These are phyloP conservation scores for Endoconidiophora polonica DNA, from an alignment of 2,329 filamentous ascomycete genomes.

Conservation along the genomic window DNA sequence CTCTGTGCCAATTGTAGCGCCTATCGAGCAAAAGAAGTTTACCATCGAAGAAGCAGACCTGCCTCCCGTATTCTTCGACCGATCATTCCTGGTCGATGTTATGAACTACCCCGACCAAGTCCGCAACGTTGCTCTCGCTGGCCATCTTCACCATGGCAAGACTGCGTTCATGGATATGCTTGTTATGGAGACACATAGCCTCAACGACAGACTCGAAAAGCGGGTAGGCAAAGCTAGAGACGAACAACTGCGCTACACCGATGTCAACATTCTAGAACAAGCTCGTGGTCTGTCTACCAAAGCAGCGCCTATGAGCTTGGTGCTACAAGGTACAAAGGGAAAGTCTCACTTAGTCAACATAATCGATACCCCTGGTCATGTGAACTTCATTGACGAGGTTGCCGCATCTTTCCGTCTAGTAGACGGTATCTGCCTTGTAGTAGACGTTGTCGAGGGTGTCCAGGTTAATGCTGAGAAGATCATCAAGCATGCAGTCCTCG, in stretches of 20 bases:
- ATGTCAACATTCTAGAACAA: conserved; percentile 75
- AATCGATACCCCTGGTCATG: conserved; percentile 89
- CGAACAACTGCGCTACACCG: conserved; percentile 87
- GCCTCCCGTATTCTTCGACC: conserved; percentile 72
- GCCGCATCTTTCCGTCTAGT: conserved; percentile 73
- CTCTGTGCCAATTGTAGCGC: conserved; percentile 81
- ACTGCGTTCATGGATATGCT: conserved; percentile 98
- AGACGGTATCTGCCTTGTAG: conserved; percentile 82
- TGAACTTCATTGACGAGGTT: conserved; percentile 97
- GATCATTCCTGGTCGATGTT: conserved; percentile 84
- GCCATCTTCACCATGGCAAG: conserved; percentile 93
- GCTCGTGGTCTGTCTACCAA: conserved; percentile 87
- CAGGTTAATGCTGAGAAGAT: conserved; percentile 94
- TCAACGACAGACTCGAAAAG: conserved; percentile 61
- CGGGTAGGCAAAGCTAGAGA: conserved; percentile 67
- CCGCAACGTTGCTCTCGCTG: conserved; percentile 79
- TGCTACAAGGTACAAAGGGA: conserved; percentile 71
- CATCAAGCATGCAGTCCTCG: conserved; percentile 85
- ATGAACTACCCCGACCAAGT: conserved; percentile 94
- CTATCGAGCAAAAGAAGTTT: conserved; percentile 90
- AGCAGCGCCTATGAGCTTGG: conserved; percentile 81
- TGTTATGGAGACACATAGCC: conserved; percentile 85
- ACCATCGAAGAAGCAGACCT: conserved; percentile 82
- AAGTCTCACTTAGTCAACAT: conserved; percentile 95
- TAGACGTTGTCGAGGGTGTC: conserved; percentile 98